phyloP scores from a whole-genome alignment of 176 grass and related monocot species.

The Dendrocalamus sinicus region DNA sequence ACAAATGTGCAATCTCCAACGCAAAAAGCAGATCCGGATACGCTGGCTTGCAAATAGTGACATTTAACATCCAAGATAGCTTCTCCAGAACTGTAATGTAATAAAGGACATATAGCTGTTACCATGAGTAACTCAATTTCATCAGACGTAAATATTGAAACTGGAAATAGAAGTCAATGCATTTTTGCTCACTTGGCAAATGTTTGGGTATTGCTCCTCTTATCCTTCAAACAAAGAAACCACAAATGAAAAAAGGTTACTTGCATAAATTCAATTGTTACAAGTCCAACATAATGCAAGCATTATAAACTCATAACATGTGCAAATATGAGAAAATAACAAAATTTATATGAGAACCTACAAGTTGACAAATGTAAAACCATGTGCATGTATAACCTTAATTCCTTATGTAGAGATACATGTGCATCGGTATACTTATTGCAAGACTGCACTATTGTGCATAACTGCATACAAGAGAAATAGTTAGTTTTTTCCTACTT shows the following conservation, averaged over 20 bases:
- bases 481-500: conserved; percentile 12
- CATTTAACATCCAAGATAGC: conserved; percentile 71
- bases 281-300: conserved; percentile 37
- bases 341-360: conserved; percentile 19
- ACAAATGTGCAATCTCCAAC: conserved; percentile 91
- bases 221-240: conserved; percentile 69
- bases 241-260: conserved; percentile 44
- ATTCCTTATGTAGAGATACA: neutral
- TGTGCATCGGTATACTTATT: neutral
- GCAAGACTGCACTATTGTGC: conserved; percentile 1
- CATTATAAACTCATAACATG: conserved; percentile 22
- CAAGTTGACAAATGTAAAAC: conserved; percentile 4
- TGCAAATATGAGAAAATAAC: conserved; percentile 7
- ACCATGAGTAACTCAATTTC: conserved; percentile 34
- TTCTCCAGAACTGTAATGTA: conserved; percentile 55
- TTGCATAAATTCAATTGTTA: conserved; percentile 36
- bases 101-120: conserved; percentile 18
- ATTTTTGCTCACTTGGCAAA: conserved; percentile 59
- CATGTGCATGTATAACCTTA: neutral
- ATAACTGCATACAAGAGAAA: conserved; percentile 21
- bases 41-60: conserved; percentile 78
- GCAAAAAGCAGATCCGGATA: conserved; percentile 63
- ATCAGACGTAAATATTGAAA: conserved; percentile 17
- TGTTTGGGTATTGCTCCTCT: conserved; percentile 48
- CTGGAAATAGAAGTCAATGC: conserved; percentile 8